These are phyloP conservation scores for Nannochloris sp. DNA, from an alignment of 139 green algal genomes.

Conservation along the genomic window DNA sequence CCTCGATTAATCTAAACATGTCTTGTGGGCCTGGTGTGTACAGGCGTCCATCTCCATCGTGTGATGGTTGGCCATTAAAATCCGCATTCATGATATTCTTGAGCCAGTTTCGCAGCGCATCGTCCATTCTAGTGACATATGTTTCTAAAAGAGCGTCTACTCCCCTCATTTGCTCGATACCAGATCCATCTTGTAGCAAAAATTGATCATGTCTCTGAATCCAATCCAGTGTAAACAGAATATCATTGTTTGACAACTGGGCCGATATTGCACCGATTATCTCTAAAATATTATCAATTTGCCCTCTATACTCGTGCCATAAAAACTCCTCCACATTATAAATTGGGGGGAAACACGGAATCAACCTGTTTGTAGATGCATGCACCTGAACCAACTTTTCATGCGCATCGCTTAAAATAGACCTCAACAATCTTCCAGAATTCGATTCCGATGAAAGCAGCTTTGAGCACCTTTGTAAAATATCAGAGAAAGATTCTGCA, in stretches of 20 bases:
- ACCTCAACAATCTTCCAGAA: constrained; percentile 26
- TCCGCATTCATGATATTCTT: constrained; percentile 69
- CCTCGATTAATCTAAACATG: constrained; percentile 85
- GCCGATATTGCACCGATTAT: constrained; percentile 55
- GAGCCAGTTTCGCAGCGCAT: constrained; percentile 62
- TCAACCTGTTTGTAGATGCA: constrained; percentile 44
- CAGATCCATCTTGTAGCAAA: constrained; percentile 24
- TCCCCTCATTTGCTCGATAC: constrained; percentile 1
- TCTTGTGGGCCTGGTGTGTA: constrained; percentile 73
- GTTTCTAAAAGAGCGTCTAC: constrained; percentile 51
- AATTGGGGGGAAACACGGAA: constrained; percentile 67
- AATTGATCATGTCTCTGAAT: constrained; percentile 61
- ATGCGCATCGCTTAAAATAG: constrained; percentile 47
- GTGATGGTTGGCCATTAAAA: constrained; percentile 44
- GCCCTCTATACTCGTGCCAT: constrained; percentile 51
- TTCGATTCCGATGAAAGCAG: constrained; percentile 28
- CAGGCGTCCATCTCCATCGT: constrained; percentile 46
- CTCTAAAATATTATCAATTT: constrained; percentile 64
- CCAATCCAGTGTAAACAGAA: constrained; percentile 71
- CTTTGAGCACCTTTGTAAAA: constrained; percentile 40
- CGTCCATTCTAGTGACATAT: constrained; percentile 61
- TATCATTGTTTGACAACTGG: constrained; percentile 60
- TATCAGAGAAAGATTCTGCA: constrained; percentile 32
- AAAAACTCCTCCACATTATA: constrained; percentile 67
- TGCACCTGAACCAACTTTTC: constrained; percentile 23